Evolutionary conservation across 768 basidiomycete genomes (phyloP).

Genomic region (Mycena filopes): DNA sequence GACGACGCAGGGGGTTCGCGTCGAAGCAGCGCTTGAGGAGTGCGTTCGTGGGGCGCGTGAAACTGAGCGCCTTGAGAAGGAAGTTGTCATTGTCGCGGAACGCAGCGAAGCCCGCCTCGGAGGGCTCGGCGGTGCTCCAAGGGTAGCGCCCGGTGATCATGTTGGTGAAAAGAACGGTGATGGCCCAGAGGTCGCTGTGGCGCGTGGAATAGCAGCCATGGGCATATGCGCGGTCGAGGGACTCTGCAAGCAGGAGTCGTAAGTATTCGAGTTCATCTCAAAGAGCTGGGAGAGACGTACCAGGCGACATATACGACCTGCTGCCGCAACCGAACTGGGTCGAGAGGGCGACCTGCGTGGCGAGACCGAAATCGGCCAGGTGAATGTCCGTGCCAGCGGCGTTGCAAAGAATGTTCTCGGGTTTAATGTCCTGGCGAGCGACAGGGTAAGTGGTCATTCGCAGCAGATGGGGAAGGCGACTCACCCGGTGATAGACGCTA

Average conservation of each 20-base stretch:
- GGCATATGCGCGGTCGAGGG: not conserved
- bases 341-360: slow-evolving; percentile 37
- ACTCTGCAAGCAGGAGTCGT: slow-evolving; percentile 11
- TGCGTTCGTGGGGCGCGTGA: slow-evolving; percentile 11
- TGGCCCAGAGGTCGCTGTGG: slow-evolving; percentile 14
- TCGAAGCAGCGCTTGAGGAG: slow-evolving; percentile 26
- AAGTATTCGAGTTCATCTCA: too few relatives aligned
- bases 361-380: slow-evolving; percentile 67
- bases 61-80: slow-evolving; percentile 9
- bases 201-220: slow-evolving; percentile 3
- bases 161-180: slow-evolving; percentile 10
- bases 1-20: slow-evolving; percentile 21
- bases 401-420: slow-evolving; percentile 71
- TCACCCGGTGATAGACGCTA: slow-evolving; percentile 65
- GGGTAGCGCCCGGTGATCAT: slow-evolving; percentile 13
- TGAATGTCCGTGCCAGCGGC: slow-evolving; percentile 49
- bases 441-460: too few relatives aligned
- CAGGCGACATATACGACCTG: slow-evolving; percentile 19
- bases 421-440: slow-evolving; percentile 77
- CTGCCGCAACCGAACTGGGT: slow-evolving; percentile 19
- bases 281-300: slow-evolving; percentile 10
- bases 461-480: too few relatives aligned
- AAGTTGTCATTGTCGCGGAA: slow-evolving; percentile 16
- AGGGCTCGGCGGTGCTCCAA: slow-evolving; percentile 5
- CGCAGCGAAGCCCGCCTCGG: slow-evolving; percentile 9